Percentiles rank a stretch among this genome's conserved stretches.
These are phyloP conservation scores for Sicyos baderoa DNA, from an alignment of 306 rosid species.

Conservation along the genomic window DNA sequence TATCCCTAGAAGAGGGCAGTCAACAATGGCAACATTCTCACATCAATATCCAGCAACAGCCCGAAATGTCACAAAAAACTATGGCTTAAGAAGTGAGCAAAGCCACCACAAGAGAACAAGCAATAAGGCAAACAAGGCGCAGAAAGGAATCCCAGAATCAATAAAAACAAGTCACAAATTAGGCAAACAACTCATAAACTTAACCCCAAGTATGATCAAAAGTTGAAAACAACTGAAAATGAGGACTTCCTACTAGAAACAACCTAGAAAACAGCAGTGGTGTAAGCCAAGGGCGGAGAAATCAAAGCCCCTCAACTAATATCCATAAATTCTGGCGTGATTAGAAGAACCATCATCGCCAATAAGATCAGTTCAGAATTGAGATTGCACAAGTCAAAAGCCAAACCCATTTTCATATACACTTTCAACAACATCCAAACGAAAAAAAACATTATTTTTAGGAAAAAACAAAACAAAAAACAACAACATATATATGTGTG, in stretches of 20 bases:
- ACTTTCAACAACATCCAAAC: constrained; percentile 8
- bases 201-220: background rate
- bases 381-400: constrained; percentile 16
- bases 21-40: constrained; percentile 15
- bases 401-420: constrained; percentile 10
- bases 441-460: background rate
- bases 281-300: constrained; percentile 8
- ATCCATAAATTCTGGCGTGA: constrained; percentile 6
- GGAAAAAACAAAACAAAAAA: too few relatives aligned
- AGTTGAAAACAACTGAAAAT: constrained; percentile 8
- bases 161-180: background rate
- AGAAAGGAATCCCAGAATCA: constrained; percentile 12
- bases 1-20: constrained; percentile 1
- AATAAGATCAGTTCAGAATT: constrained; percentile 6
- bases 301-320: constrained; percentile 11
- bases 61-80: too few relatives aligned
- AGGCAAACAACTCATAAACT: constrained; percentile 1
- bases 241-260: background rate
- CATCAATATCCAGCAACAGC: background rate
- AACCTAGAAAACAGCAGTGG: constrained; percentile 9
- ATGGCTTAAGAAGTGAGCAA: background rate
- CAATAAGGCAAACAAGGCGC: background rate
- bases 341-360: constrained; percentile 17
- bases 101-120: too few relatives aligned
- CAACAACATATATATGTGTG: background rate